These are phyloP conservation scores for Penicillium hesseltinei DNA, from an alignment of 2,329 filamentous ascomycete genomes.

Conservation along the genomic window DNA sequence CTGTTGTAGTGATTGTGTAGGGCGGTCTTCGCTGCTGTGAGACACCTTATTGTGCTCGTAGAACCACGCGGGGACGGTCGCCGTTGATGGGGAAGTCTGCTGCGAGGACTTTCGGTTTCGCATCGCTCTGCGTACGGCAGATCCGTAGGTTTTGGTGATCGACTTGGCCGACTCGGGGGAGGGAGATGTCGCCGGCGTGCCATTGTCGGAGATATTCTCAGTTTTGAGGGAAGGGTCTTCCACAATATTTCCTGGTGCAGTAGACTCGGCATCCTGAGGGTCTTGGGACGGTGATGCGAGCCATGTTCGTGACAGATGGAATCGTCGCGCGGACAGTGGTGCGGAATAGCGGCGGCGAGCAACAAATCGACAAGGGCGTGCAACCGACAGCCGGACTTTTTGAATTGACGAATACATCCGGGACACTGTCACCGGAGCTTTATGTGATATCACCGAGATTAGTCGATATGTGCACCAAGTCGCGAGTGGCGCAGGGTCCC, in stretches of 20 bases:
- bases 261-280: constrained; percentile 25
- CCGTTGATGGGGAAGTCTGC: constrained; percentile 19
- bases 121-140: constrained; percentile 39
- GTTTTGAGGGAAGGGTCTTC: constrained; percentile 15
- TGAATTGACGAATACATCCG: constrained; percentile 42
- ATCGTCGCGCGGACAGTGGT: constrained; percentile 27
- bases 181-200: constrained; percentile 7
- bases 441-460: constrained; percentile 12
- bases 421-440: constrained; percentile 30
- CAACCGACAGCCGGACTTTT: constrained; percentile 34
- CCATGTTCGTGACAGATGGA: constrained; percentile 34
- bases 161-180: constrained; percentile 22
- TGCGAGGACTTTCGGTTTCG: constrained; percentile 33
- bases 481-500: constrained; percentile 4
- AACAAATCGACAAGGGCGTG: constrained; percentile 39
- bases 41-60: constrained; percentile 35
- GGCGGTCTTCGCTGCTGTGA: constrained; percentile 16
- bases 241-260: constrained; percentile 20
- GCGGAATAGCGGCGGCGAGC: constrained; percentile 38
- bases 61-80: constrained; percentile 41
- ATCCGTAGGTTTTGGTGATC: constrained; percentile 38
- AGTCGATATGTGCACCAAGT: constrained; percentile 10
- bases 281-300: constrained; percentile 31
- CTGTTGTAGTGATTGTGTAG: constrained; percentile 19
- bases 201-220: constrained; percentile 5